Evolutionary conservation across 2,329 filamentous ascomycete genomes (phyloP), one percentile per base, ranked within the genome.

Genomic region (Neopestalotiopsis sp.): DNA sequence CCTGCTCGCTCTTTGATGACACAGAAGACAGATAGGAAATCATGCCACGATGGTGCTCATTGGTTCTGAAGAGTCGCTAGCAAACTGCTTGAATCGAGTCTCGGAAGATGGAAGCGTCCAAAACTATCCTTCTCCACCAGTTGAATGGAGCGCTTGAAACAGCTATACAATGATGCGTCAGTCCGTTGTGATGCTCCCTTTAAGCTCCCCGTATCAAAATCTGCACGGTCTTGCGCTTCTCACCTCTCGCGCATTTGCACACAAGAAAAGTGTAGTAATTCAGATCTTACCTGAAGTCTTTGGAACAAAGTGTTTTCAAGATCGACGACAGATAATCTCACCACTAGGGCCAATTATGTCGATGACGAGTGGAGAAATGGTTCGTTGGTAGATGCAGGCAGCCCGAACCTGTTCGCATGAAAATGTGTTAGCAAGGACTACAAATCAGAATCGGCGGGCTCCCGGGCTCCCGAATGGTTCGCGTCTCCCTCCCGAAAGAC

Each of bases 321-420:
- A 74, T 73, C 70, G 74, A 74, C 71, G 69, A 61, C 62, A 67
- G 61, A 70, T 68, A 66, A 65, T 69, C 24, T 63, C 57, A 38
- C 24, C 40, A 56, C 65, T 68, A 68, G 14, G 49, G 69, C 65
- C 69, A 59, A 66, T 67, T 53, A 40, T 67, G 72, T 76, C 67
- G 70, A 71, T 71, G 71, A 70, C 73, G 66, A 72, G 75, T 78
- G 80, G 79, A 76, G 75, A 76, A 74, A 68, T 74, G 72, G 75
- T 76, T 77, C 75, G 78, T 78, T 80, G 76, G 78, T 77, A 17
- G 59, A 82, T 83, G 82, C 81, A 80, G 78, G 76, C 79, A 81
- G 75, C 81, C 82, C 78, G 80, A 82, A 83, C 80, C 79, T 83
- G 81, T 83, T 83, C 81, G 81, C 81, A 82, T 81, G 76, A 76